Evolutionary conservation across 163 green algal genomes (phyloP), one percentile per base, ranked within the genome.

Genomic region (Scenedesmus sp.): DNA sequence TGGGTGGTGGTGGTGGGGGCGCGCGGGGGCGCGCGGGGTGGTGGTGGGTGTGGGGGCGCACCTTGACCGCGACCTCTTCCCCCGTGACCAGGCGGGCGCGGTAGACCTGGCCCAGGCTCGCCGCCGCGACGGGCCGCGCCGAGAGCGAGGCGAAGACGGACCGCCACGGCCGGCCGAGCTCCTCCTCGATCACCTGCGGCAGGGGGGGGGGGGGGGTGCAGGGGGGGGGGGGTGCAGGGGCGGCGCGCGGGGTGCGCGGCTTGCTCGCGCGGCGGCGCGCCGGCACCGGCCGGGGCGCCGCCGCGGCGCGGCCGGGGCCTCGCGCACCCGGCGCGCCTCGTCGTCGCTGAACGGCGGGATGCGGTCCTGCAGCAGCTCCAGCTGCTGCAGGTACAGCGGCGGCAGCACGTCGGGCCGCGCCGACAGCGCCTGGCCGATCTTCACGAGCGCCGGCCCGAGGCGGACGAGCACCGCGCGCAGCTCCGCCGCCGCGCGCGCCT

Each of bases 291-390:
- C 17, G 28, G 29, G 20, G 24, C 51, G n/a, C 26, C 36, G 50
- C 26, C 63, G 63, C 17, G 14, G 28, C 15, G 26, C 45, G 26
- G 50, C 45, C 63, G 50, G n/a, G n/a, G n/a, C n/a, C n/a, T n/a
- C n/a, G n/a, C n/a, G n/a, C n/a, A n/a, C n/a, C n/a, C n/a, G n/a
- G n/a, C n/a, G n/a, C n/a, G n/a, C n/a, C n/a, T n/a, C n/a, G n/a
- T 83, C 80, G 24, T 77, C 85, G 26, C 83, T 60, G 63, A 96
- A 97, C 24, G 91, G 84, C n/a, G 92, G 92, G 34, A 97, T 92
- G 63, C 87, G 77, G 78, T 96, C 86, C 63, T 91, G 87, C 79
- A 98, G 90, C 84, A 92, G 92, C 87, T 97, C 93, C 75, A 98
- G 87, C 77, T 96, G 93, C 15, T 45, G 51, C 33, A 95, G 72